These are phyloP conservation scores for Termitomyces sp. DNA, from an alignment of 768 basidiomycete genomes.

Conservation along the genomic window DNA sequence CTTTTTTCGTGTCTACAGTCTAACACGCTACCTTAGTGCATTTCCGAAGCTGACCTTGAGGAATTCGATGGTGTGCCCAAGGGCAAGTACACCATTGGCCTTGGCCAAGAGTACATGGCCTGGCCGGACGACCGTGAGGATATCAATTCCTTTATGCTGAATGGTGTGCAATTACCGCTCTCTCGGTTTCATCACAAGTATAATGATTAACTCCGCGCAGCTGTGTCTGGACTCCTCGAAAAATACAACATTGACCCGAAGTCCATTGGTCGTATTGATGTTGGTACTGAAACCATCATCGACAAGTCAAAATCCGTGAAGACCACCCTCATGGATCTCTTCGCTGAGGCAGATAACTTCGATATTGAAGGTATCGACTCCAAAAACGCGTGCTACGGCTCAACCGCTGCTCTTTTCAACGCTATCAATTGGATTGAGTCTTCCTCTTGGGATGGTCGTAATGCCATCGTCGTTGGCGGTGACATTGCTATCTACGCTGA, in stretches of 20 bases:
- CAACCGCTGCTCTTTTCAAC: constrained; percentile 98
- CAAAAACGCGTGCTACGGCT: constrained; percentile 99
- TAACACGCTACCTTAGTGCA: constrained; percentile 54
- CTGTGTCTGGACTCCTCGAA: constrained; percentile 83
- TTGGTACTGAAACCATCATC: constrained; percentile 98
- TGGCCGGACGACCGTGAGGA: constrained; percentile 99
- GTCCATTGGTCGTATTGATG: constrained; percentile 96
- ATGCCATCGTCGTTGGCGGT: constrained; percentile 94
- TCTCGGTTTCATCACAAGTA: neutral
- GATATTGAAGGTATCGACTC: constrained; percentile 99
- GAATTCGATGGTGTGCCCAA: constrained; percentile 89
- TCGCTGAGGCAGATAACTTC: constrained; percentile 86
- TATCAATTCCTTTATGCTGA: constrained; percentile 96
- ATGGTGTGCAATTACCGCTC: constrained; percentile 51
- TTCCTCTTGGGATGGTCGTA: constrained; percentile 94
- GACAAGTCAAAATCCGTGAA: constrained; percentile 99
- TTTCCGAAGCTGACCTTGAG: constrained; percentile 94
- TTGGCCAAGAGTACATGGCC: constrained; percentile 98
- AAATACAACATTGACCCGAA: constrained; percentile 96
- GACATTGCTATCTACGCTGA: constrained; percentile 99
- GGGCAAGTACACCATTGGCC: constrained; percentile 98
- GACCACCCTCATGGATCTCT: constrained; percentile 98
- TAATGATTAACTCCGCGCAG: constrained; percentile 35
- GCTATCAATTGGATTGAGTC: constrained; percentile 98
- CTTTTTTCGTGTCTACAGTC: constrained; percentile 2